Evolutionary conservation across 495 filamentous ascomycete genomes (phyloP), one percentile per base, ranked within the genome.

Genomic region (Neurospora sp.): DNA sequence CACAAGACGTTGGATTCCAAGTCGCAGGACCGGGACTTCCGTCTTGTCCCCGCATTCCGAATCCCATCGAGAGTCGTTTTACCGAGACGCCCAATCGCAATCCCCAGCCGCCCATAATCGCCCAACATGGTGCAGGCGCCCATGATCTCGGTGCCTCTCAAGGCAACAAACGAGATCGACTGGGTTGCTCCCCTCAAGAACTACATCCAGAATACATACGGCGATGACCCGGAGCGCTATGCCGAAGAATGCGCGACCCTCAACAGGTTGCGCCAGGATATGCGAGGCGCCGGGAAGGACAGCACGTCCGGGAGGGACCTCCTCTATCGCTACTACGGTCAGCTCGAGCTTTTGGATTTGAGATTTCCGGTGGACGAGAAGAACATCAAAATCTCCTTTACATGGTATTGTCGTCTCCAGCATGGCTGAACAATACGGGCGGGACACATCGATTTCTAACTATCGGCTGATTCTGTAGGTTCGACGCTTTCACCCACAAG

Each of bases 111-210:
- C 73, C 39, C 36, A 40, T 70, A 45, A 69, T 59, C 69, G 73
- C 71, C 77, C 77, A 78, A 76, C 81, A 92, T 92, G 90, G 86
- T 88, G 82, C 90, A 94, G 84, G 88, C 93, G 79, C 93, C 94
- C 69, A 98, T 98, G 94, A 90, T 98, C 72, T 94, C 92, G 75
- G 90, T 89, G 86, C 94, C 94, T 80, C 85, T 97, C 79, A 98
- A 99, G 91, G 94, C 96, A 81, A 99, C 96, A 75, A 97, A 95
- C 86, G 96, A 99, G 86, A 97, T 98, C 80, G 96, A 99, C 88
- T 99, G 96, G 96, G 88, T 98, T 74, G 86, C 88, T 37, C 96
- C 96, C 72, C 88, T 99, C 77, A 98, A 98, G 87, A 86, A 86
- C 72, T 97, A 98, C 85, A 98, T 99, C 74, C 89, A 93, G 76